Evolutionary conservation across 1,284 basidiomycete genomes (phyloP).

Genomic region (Entoloma clypeatum): DNA sequence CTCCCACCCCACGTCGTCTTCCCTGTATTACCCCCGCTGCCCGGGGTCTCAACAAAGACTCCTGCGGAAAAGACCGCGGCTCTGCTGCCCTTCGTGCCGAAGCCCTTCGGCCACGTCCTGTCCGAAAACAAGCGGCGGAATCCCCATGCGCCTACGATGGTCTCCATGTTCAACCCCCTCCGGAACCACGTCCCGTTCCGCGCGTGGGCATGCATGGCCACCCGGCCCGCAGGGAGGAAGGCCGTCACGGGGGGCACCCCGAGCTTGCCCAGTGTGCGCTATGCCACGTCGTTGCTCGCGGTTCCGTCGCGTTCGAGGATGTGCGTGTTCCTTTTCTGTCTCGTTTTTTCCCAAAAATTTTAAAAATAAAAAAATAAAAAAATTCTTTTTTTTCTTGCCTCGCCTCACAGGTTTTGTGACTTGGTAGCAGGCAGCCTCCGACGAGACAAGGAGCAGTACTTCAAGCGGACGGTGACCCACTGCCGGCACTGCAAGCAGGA

Average conservation of each 20-base stretch:
- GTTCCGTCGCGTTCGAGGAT: conserved; percentile 11
- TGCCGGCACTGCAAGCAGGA: conserved; percentile 22
- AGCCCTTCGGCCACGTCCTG: conserved; percentile 15
- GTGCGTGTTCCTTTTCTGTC: conserved; percentile 13
- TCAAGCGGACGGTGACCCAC: conserved; percentile 11
- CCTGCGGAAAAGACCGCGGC: too few species aligned
- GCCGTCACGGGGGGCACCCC: conserved; percentile 5
- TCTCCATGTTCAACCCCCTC: conserved; percentile 26
- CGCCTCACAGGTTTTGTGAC: conserved; percentile 16
- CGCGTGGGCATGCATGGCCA: conserved; percentile 16
- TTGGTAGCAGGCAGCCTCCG: conserved; percentile 9
- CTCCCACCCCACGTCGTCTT: too few species aligned
- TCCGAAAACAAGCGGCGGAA: conserved; percentile 19
- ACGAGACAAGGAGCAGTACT: conserved; percentile 13
- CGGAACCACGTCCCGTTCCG: conserved; percentile 17
- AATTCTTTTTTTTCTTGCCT: conserved; percentile 3
- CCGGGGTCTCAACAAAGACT: too few species aligned
- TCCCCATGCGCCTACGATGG: conserved; percentile 23
- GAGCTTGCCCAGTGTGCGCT: conserved; percentile 20
- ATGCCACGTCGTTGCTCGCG: conserved; percentile 9
- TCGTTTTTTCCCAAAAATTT: not conserved
- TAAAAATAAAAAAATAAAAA: not conserved
- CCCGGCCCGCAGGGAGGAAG: conserved; percentile 8
- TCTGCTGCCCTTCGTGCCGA: too few species aligned
- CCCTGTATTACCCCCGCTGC: too few species aligned